Conservation (phyloP, 1,284 basidiomycete species). For the Tilletiaria anomala region DNA sequence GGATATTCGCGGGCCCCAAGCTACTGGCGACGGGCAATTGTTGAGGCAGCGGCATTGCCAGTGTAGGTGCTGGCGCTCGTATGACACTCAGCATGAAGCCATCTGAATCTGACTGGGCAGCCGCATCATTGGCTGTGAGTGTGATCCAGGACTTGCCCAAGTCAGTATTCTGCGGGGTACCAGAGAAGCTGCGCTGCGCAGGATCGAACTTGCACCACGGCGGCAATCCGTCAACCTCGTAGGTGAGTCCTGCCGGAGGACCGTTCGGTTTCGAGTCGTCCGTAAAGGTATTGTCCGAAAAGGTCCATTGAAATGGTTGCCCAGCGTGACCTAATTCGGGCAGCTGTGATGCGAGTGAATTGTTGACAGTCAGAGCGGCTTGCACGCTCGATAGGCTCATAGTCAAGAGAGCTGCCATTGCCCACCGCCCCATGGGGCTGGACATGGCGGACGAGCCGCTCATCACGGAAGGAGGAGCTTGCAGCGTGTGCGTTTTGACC, state of each 20-base stretch:
- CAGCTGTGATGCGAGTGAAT: constrained; percentile 14
- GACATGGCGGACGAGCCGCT: too few species aligned
- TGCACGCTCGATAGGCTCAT: too few species aligned
- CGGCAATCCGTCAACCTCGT: constrained; percentile 11
- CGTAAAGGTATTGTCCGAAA: constrained; percentile 21
- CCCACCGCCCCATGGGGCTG: too few species aligned
- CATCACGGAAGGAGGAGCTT: too few species aligned
- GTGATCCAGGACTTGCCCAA: constrained; percentile 3
- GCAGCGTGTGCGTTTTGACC: too few species aligned
- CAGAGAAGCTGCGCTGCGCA: constrained; percentile 13
- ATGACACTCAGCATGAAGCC: constrained; percentile 19
- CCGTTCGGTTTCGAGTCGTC: neutral
- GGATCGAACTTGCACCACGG: constrained; percentile 26
- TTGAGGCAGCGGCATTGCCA: constrained; percentile 19
- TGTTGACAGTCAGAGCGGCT: too few species aligned
- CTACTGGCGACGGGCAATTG: constrained; percentile 26
- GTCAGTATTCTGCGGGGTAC: constrained; percentile 12
- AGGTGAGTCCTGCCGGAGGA: neutral
- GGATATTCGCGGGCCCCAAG: constrained; percentile 19
- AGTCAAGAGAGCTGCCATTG: too few species aligned
- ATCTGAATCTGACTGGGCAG: constrained; percentile 3
- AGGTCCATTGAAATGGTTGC: constrained; percentile 20
- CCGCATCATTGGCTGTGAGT: constrained; percentile 1
- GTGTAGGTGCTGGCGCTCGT: constrained; percentile 15
- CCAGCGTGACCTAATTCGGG: constrained; percentile 25